Conservation (phyloP, 1,284 basidiomycete species). For the Termitomyces sp. region DNA sequence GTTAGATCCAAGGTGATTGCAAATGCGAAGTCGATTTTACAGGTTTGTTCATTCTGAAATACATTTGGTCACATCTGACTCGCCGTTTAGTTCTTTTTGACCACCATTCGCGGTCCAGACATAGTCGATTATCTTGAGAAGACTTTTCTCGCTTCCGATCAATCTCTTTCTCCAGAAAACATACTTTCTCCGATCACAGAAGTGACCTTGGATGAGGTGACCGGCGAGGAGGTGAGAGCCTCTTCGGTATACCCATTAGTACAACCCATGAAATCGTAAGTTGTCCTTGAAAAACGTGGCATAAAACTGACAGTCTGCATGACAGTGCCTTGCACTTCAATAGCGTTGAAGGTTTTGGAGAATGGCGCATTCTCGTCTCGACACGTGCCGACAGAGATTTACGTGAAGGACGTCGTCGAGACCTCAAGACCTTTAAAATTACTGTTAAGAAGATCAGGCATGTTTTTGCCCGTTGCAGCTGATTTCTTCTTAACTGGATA, state of each 20-base stretch:
- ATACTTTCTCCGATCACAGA: neutral
- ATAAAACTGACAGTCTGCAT: neutral
- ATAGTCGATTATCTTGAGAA: conserved; percentile 1
- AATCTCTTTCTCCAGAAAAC: neutral
- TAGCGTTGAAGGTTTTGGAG: conserved; percentile 45
- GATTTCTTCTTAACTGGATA: neutral
- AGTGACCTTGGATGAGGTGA: neutral
- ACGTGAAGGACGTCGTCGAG: conserved; percentile 31
- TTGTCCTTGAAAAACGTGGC: neutral
- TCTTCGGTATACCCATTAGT: conserved; percentile 36
- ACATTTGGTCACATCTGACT: neutral
- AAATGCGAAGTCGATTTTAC: conserved; percentile 5
- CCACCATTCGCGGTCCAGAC: conserved; percentile 4
- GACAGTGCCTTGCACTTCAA: conserved; percentile 40
- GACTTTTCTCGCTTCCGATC: conserved; percentile 1
- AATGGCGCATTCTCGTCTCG: conserved; percentile 47
- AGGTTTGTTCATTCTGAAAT: conserved; percentile 2
- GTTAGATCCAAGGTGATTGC: conserved; percentile 5
- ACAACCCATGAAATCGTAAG: conserved; percentile 41
- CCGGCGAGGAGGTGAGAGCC: neutral
- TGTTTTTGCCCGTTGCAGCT: conserved; percentile 2
- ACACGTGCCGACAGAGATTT: conserved; percentile 39
- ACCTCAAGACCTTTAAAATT: conserved; percentile 36
- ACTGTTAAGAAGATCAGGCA: conserved; percentile 58
- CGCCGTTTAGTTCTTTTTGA: conserved; percentile 9